phyloP scores from a whole-genome alignment of 2,329 filamentous ascomycete genomes.

The Tolypocladium tropicale region DNA sequence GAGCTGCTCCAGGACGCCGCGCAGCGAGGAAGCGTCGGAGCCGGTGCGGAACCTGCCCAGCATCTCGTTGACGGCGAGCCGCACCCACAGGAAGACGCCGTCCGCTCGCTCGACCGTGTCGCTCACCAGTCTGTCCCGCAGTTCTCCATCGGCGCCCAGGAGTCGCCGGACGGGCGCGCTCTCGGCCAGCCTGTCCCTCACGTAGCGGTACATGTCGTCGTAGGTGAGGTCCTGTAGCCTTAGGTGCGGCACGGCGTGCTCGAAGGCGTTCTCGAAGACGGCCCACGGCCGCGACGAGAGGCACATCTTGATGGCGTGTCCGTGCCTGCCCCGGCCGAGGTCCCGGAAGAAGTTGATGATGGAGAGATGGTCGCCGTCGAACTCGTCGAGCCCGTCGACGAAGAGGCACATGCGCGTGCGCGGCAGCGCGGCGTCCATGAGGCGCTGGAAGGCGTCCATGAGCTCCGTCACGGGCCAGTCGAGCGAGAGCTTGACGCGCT shows the following conservation, averaged over 20 bases:
- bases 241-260: constrained; percentile 13
- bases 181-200: constrained; percentile 9
- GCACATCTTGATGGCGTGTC: constrained; percentile 15
- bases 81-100: constrained; percentile 24
- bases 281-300: constrained; percentile 21
- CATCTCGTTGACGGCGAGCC: constrained; percentile 18
- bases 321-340: constrained; percentile 7
- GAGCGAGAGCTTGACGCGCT: constrained; percentile 16
- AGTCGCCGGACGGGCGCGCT: constrained; percentile 5
- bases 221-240: constrained; percentile 15
- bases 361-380: constrained; percentile 16
- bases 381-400: constrained; percentile 23
- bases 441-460: constrained; percentile 11
- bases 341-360: constrained; percentile 18
- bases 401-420: constrained; percentile 16
- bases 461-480: constrained; percentile 22
- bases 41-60: constrained; percentile 7
- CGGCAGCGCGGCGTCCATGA: constrained; percentile 11
- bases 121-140: constrained; percentile 4
- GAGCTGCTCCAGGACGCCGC: constrained; percentile 6
- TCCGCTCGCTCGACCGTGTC: constrained; percentile 13
- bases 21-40: not conserved
- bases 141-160: constrained; percentile 3
- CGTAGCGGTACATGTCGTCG: constrained; percentile 16
- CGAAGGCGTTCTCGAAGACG: constrained; percentile 15